Percentiles rank a stretch among this genome's conserved stretches.
These are phyloP conservation scores for Talaromyces borbonicus DNA, from an alignment of 495 filamentous ascomycete species.

Conservation along the genomic window DNA sequence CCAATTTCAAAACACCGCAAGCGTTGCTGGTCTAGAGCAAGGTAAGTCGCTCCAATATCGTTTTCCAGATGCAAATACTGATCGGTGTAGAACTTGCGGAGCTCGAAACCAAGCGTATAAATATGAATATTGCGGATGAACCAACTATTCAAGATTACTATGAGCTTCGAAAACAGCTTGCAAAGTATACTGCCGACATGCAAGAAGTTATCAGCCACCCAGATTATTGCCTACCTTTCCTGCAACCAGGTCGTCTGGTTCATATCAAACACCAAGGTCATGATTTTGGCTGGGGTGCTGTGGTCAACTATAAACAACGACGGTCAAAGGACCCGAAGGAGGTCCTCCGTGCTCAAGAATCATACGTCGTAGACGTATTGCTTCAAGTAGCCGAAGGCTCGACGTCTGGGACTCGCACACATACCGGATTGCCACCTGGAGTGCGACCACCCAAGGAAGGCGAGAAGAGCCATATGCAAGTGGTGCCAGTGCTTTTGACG, in stretches of 20 bases:
- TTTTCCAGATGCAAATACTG: conserved; percentile 12
- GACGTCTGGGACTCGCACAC: conserved; percentile 45
- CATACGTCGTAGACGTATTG: conserved; percentile 71
- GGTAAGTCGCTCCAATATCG: conserved; percentile 21
- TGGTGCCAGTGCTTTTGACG: conserved; percentile 76
- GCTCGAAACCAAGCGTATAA: conserved; percentile 60
- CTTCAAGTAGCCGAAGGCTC: conserved; percentile 57
- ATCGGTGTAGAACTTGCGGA: conserved; percentile 52
- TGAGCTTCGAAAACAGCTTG: conserved; percentile 69
- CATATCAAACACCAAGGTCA: conserved; percentile 64
- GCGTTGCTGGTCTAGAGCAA: conserved; percentile 70
- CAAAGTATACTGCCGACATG: conserved; percentile 76
- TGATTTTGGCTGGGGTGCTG: conserved; percentile 90
- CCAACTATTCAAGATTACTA: conserved; percentile 85
- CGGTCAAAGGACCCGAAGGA: conserved; percentile 51
- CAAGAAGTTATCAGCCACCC: conserved; percentile 82
- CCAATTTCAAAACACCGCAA: conserved; percentile 92
- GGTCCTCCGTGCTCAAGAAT: conserved; percentile 58
- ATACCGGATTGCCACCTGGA: conserved; percentile 52
- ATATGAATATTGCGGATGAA: conserved; percentile 74
- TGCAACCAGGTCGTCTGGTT: conserved; percentile 77
- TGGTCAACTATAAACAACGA: conserved; percentile 60
- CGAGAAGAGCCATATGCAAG: conserved; percentile 66
- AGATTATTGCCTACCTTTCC: conserved; percentile 65
- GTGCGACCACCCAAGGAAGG: conserved; percentile 52